Percentiles rank a stretch among this genome's conserved stretches.
These are phyloP conservation scores for Lasiosphaeris hirsuta DNA, from an alignment of 495 filamentous ascomycete species.

Conservation along the genomic window DNA sequence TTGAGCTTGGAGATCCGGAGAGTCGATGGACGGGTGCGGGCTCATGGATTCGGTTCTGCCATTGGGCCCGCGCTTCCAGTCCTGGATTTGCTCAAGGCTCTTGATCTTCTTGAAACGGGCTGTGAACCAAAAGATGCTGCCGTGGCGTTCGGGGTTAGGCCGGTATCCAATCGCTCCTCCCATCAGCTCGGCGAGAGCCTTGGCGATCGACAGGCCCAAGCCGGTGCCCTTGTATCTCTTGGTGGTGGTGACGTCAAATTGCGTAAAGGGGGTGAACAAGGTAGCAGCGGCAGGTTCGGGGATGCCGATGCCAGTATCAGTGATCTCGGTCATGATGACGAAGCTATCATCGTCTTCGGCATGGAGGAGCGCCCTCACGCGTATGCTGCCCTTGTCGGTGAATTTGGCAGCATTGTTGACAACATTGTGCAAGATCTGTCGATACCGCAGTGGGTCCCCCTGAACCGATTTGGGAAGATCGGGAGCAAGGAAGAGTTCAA, in stretches of 20 bases:
- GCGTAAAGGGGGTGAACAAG: constrained; percentile 79
- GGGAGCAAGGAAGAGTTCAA: constrained; percentile 37
- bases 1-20: constrained; percentile 15
- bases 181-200: constrained; percentile 70
- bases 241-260: constrained; percentile 70
- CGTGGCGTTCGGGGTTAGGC: constrained; percentile 49
- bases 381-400: constrained; percentile 43
- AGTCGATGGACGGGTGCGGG: constrained; percentile 16
- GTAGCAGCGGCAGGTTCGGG: constrained; percentile 55
- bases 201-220: constrained; percentile 73
- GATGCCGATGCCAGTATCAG: constrained; percentile 77
- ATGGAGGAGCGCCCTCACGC: constrained; percentile 30
- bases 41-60: constrained; percentile 7
- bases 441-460: constrained; percentile 47
- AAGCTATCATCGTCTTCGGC: constrained; percentile 41
- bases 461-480: constrained; percentile 39
- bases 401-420: constrained; percentile 49
- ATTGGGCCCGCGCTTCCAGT: constrained; percentile 18
- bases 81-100: constrained; percentile 28
- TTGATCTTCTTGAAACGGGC: constrained; percentile 47
- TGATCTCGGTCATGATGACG: constrained; percentile 57
- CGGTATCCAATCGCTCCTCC: constrained; percentile 59
- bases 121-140: constrained; percentile 61
- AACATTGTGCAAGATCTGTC: constrained; percentile 49
- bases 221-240: constrained; percentile 80